A percentile compares a stretch with the other conserved stretches of the same genome.
Evolutionary conservation across 2,329 filamentous ascomycete genomes (phyloP).

Genomic region (Penicillium nordicum): DNA sequence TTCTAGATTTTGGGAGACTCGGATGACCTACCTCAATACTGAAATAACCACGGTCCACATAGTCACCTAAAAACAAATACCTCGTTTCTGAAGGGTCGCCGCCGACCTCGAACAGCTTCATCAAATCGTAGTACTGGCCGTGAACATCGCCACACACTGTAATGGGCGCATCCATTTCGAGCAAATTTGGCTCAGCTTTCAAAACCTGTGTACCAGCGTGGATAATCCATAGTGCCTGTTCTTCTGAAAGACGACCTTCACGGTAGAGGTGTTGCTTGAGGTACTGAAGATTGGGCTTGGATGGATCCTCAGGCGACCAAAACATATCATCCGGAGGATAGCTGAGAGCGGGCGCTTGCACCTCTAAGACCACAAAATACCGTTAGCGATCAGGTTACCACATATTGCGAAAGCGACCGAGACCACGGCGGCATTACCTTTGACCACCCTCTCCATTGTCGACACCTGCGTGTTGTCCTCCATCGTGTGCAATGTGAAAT

Average conservation of each 20-base stretch:
- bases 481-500: slow-evolving; percentile 98
- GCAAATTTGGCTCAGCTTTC: slow-evolving; percentile 84
- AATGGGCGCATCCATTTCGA: slow-evolving; percentile 99
- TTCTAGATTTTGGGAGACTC: not conserved
- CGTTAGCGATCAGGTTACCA: slow-evolving; percentile 14
- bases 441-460: slow-evolving; percentile 94
- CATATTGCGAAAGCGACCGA: slow-evolving; percentile 5
- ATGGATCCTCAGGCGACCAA: slow-evolving; percentile 77
- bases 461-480: slow-evolving; percentile 94
- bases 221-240: slow-evolving; percentile 96
- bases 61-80: slow-evolving; percentile 96
- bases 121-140: slow-evolving; percentile 97
- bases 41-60: slow-evolving; percentile 97
- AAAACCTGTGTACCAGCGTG: slow-evolving; percentile 82
- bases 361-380: slow-evolving; percentile 58
- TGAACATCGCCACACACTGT: slow-evolving; percentile 98
- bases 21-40: slow-evolving; percentile 71
- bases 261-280: slow-evolving; percentile 98
- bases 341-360: slow-evolving; percentile 92
- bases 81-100: slow-evolving; percentile 94
- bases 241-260: slow-evolving; percentile 92
- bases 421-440: slow-evolving; percentile 64
- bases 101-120: slow-evolving; percentile 99
- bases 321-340: slow-evolving; percentile 93
- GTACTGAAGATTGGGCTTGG: slow-evolving; percentile 89